Conservation (phyloP, 176 grass and related monocot species). For the Typha latifolia region DNA sequence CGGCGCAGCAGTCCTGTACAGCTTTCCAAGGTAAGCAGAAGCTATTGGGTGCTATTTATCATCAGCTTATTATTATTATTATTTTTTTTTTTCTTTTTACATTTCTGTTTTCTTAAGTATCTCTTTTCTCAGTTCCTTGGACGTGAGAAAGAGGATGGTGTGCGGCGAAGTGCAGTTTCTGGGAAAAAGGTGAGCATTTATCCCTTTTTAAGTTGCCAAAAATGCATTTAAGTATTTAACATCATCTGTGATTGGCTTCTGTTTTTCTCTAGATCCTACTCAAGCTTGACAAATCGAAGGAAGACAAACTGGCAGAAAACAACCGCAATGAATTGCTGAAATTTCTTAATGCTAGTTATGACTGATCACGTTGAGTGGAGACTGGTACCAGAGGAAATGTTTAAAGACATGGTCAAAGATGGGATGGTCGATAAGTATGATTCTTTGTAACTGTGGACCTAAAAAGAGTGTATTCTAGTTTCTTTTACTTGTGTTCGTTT, state of each 20-base stretch:
- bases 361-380: conserved; percentile 19
- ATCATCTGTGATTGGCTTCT: neutral
- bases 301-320: conserved; percentile 84
- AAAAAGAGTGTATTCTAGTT: neutral
- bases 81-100: neutral
- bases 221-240: conserved; percentile 13
- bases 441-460: neutral
- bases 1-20: conserved; percentile 59
- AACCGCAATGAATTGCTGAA: conserved; percentile 84
- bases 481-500: neutral
- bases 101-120: neutral
- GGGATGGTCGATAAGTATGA: neutral
- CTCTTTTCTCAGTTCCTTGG: conserved; percentile 59
- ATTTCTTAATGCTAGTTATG: conserved; percentile 90
- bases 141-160: conserved; percentile 67
- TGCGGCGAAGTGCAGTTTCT: conserved; percentile 81
- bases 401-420: neutral
- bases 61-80: neutral
- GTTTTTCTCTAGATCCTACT: conserved; percentile 57
- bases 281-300: conserved; percentile 88
- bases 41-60: neutral
- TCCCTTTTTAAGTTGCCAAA: neutral
- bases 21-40: conserved; percentile 67
- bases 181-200: conserved; percentile 73
- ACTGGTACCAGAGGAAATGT: neutral